phyloP scores from a whole-genome alignment of 495 filamentous ascomycete genomes.

The Aspergillus bertholletiae region DNA sequence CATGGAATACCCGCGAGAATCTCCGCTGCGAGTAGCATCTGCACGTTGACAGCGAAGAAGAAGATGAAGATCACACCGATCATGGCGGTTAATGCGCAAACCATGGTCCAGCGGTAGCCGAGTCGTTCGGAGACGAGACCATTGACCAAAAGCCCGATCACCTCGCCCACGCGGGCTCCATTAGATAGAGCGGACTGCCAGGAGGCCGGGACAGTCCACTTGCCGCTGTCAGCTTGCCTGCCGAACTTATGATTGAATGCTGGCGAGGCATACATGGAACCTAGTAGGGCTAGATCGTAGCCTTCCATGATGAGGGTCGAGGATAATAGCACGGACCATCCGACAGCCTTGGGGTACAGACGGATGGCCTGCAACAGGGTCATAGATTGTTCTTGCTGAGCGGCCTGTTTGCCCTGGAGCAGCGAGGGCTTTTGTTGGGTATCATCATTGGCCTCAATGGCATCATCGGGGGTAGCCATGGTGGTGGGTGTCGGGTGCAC shows the following conservation, averaged over 20 bases:
- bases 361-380: conserved; percentile 26
- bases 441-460: not conserved
- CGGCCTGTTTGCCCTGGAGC: conserved; percentile 9
- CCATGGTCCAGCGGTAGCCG: conserved; percentile 62
- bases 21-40: conserved; percentile 60
- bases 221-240: conserved; percentile 20
- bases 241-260: conserved; percentile 39
- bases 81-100: conserved; percentile 51
- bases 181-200: conserved; percentile 71
- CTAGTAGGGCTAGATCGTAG: conserved; percentile 42
- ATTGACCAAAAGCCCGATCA: conserved; percentile 65
- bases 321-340: conserved; percentile 43
- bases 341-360: conserved; percentile 45
- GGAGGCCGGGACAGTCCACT: conserved; percentile 38
- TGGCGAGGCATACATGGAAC: conserved; percentile 32
- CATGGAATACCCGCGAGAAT: conserved; percentile 70
- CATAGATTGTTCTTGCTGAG: conserved; percentile 23
- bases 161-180: conserved; percentile 54
- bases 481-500: not conserved
- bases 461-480: not conserved
- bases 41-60: conserved; percentile 62
- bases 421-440: conserved; percentile 1
- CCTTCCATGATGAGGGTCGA: conserved; percentile 49
- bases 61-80: conserved; percentile 63
- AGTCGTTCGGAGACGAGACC: conserved; percentile 62